Evolutionary conservation across 1,284 basidiomycete species (phyloP).

Genomic region (Porogramme epimiltina): DNA sequence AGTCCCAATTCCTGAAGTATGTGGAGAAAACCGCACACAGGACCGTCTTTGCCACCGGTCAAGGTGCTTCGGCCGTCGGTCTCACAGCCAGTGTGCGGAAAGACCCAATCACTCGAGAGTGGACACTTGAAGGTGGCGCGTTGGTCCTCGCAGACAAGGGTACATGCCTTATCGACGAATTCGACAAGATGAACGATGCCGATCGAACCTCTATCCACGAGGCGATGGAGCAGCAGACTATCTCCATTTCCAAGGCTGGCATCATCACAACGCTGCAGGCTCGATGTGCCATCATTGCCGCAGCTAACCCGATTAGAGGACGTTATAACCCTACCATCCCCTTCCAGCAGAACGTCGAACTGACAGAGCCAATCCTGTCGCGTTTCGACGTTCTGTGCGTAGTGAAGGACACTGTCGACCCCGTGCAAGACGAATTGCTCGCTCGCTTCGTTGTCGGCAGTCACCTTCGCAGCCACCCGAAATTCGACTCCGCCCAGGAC

Average conservation of each 20-base stretch:
- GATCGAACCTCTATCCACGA: conserved; percentile 98
- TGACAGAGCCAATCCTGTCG: conserved; percentile 98
- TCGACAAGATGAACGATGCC: conserved; percentile 99
- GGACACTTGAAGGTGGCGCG: conserved; percentile 98
- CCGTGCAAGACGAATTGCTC: conserved; percentile 94
- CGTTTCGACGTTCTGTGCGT: conserved; percentile 98
- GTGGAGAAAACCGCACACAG: conserved; percentile 98
- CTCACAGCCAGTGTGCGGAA: conserved; percentile 97
- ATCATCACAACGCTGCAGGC: conserved; percentile 98
- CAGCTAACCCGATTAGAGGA: conserved; percentile 96
- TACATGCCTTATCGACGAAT: conserved; percentile 98
- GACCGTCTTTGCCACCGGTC: conserved; percentile 98
- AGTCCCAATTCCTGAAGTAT: conserved; percentile 99
- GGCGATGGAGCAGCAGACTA: conserved; percentile 99
- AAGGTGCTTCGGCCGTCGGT: conserved; percentile 98
- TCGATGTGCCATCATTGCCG: conserved; percentile 95
- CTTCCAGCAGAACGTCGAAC: conserved; percentile 97
- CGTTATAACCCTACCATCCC: conserved; percentile 97
- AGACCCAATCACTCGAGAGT: conserved; percentile 96
- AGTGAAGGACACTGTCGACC: conserved; percentile 97
- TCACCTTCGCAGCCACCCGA: conserved; percentile 92
- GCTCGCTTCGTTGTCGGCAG: conserved; percentile 97
- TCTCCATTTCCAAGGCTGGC: conserved; percentile 98
- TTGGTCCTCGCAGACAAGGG: conserved; percentile 98
- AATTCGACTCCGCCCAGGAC: conserved; percentile 81